Conservation (phyloP, 139 green algal genomes). For the Dunaliella sp. region DNA sequence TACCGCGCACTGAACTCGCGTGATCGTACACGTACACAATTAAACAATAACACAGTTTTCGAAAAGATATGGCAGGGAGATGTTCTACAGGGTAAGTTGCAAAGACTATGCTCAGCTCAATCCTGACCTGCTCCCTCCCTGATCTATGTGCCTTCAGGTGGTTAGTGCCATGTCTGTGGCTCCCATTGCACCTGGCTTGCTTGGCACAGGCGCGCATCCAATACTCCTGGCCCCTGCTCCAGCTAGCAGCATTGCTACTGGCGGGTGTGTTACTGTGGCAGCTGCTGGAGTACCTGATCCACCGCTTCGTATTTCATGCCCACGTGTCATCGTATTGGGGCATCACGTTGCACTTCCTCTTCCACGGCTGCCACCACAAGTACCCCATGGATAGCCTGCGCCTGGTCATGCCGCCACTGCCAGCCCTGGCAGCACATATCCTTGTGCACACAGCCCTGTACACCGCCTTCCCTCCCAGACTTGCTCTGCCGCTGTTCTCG, state of each 20-base stretch:
- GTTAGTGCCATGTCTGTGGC: constrained; percentile 87
- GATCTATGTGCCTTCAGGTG: too few species aligned
- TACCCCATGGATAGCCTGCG: constrained; percentile 80
- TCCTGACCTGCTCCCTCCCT: too few species aligned
- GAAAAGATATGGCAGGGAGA: too few species aligned
- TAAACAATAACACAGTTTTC: too few species aligned
- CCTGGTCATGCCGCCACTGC: constrained; percentile 90
- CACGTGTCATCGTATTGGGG: constrained; percentile 40
- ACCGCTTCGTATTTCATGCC: constrained; percentile 90
- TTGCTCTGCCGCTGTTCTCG: constrained; percentile 50
- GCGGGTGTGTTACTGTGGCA: constrained; percentile 77
- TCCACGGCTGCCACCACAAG: constrained; percentile 97
- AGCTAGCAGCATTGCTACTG: constrained; percentile 28
- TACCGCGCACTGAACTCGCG: too few species aligned
- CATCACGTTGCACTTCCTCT: constrained; percentile 89
- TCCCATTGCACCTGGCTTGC: constrained; percentile 60
- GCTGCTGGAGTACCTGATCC: constrained; percentile 86
- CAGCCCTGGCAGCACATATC: constrained; percentile 49
- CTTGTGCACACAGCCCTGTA: constrained; percentile 41
- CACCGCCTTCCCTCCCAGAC: constrained; percentile 20
- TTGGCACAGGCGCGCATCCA: not conserved
- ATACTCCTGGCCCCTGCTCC: not conserved
- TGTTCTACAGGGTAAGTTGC: too few species aligned
- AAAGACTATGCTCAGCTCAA: too few species aligned
- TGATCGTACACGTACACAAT: too few species aligned